Conservation (phyloP, 768 basidiomycete genomes). For the Pilatotrama ljubarskyi region DNA sequence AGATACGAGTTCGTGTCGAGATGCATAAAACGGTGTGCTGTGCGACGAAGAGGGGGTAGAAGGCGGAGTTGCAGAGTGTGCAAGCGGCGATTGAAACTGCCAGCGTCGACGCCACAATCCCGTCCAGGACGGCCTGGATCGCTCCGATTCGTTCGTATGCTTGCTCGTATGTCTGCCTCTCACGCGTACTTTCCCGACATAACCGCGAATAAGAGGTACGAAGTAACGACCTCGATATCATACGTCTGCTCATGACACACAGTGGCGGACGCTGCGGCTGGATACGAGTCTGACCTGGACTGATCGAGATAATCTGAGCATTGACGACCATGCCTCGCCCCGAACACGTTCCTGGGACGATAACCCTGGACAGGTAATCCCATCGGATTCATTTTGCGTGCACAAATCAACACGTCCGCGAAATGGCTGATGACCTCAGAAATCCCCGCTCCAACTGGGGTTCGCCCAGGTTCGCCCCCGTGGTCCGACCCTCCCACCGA, state of each 20-base stretch:
- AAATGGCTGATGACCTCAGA: slow-evolving; percentile 17
- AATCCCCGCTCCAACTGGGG: slow-evolving; percentile 15
- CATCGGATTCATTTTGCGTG: slow-evolving; percentile 6
- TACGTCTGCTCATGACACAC: neutral
- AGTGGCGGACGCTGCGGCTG: slow-evolving; percentile 1
- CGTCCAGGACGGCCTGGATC: no score
- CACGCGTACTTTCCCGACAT: neutral
- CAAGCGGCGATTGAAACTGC: no score
- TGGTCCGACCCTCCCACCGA: slow-evolving; percentile 18
- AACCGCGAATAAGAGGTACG: neutral
- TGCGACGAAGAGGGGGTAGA: no score
- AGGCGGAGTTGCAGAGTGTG: neutral
- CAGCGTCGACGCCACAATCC: no score
- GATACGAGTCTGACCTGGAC: slow-evolving; percentile 19
- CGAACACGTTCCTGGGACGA: slow-evolving; percentile 26
- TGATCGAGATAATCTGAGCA: slow-evolving; percentile 18
- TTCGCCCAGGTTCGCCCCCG: slow-evolving; percentile 7
- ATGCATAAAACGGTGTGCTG: no score
- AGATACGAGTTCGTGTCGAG: no score
- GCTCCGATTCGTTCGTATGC: no score
- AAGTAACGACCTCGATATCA: neutral
- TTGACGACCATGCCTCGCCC: slow-evolving; percentile 25
- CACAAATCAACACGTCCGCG: slow-evolving; percentile 13
- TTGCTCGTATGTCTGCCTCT: neutral
- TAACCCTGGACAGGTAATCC: slow-evolving; percentile 19